phyloP scores from a whole-genome alignment of 495 filamentous ascomycete species.

The Daldinia loculata region DNA sequence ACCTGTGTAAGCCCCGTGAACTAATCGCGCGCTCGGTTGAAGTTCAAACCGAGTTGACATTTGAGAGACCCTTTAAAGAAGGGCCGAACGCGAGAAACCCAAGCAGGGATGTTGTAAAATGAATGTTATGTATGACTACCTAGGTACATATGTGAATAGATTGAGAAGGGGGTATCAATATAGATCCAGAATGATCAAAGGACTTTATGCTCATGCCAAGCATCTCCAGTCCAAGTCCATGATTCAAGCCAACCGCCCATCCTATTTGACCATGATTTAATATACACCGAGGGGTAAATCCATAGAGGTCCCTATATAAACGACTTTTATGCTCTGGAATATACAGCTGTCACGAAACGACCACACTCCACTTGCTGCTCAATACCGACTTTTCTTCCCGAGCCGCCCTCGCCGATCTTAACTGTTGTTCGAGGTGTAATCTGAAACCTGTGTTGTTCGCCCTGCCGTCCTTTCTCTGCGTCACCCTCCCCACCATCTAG shows the following conservation, averaged over 20 bases:
- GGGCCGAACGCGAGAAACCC: background rate
- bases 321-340: slow-evolving; percentile 56
- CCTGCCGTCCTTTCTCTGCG: slow-evolving; percentile 58
- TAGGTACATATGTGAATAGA: slow-evolving; percentile 11
- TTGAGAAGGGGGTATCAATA: slow-evolving; percentile 45
- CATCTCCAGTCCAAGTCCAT: slow-evolving; percentile 27
- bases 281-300: slow-evolving; percentile 26
- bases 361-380: slow-evolving; percentile 94
- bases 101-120: slow-evolving; percentile 1
- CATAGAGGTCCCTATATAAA: background rate
- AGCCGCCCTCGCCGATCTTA: slow-evolving; percentile 67
- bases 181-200: slow-evolving; percentile 35
- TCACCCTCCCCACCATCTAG: slow-evolving; percentile 65
- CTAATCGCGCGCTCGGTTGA: slow-evolving; percentile 13
- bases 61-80: background rate
- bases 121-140: slow-evolving; percentile 5
- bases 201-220: slow-evolving; percentile 30
- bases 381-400: slow-evolving; percentile 71
- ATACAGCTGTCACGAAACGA: slow-evolving; percentile 82
- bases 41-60: slow-evolving; percentile 11
- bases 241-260: slow-evolving; percentile 13
- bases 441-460: slow-evolving; percentile 79
- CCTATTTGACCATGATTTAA: slow-evolving; percentile 9
- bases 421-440: slow-evolving; percentile 80
- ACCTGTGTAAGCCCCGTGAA: background rate